phyloP scores from a whole-genome alignment of 768 basidiomycete genomes.

The Leucocoprinus birnbaumii region DNA sequence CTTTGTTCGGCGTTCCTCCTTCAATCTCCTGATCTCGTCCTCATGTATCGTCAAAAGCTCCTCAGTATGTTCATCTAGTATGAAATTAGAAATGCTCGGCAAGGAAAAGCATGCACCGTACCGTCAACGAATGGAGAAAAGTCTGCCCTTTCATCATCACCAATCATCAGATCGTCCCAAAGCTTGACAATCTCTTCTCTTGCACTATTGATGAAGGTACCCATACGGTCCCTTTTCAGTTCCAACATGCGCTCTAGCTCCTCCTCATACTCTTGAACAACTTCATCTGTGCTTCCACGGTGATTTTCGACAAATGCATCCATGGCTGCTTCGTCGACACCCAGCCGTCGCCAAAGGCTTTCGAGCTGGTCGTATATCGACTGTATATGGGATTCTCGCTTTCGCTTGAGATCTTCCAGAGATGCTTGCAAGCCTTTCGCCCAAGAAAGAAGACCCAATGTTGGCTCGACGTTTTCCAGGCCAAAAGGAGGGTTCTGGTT shows the following conservation, averaged over 20 bases:
- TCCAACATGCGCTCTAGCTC: conserved; percentile 91
- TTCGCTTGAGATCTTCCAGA: conserved; percentile 70
- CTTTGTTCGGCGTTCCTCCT: conserved; percentile 80
- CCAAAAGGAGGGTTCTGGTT: conserved; percentile 41
- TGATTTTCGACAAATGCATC: conserved; percentile 90
- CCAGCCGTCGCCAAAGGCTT: conserved; percentile 84
- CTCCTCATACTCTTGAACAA: conserved; percentile 79
- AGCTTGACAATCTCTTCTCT: conserved; percentile 75
- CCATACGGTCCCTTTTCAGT: conserved; percentile 85
- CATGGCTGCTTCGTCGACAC: conserved; percentile 76
- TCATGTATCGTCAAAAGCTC: conserved; percentile 85
- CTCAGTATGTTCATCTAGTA: conserved; percentile 81
- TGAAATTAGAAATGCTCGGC: conserved; percentile 6
- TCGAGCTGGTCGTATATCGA: conserved; percentile 93
- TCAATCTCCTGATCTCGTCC: conserved; percentile 76
- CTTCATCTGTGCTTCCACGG: conserved; percentile 77
- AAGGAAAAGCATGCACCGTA: conserved; percentile 28
- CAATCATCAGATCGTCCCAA: conserved; percentile 86
- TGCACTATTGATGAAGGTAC: conserved; percentile 78
- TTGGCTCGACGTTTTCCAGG: conserved; percentile 79
- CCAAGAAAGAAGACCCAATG: conserved; percentile 70
- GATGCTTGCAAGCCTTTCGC: conserved; percentile 52
- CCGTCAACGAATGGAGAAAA: conserved; percentile 86
- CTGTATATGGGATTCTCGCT: conserved; percentile 84
- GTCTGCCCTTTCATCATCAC: conserved; percentile 76